Evolutionary conservation across 2,329 filamentous ascomycete genomes (phyloP).

Genomic region (Paecilomyces niveus): DNA sequence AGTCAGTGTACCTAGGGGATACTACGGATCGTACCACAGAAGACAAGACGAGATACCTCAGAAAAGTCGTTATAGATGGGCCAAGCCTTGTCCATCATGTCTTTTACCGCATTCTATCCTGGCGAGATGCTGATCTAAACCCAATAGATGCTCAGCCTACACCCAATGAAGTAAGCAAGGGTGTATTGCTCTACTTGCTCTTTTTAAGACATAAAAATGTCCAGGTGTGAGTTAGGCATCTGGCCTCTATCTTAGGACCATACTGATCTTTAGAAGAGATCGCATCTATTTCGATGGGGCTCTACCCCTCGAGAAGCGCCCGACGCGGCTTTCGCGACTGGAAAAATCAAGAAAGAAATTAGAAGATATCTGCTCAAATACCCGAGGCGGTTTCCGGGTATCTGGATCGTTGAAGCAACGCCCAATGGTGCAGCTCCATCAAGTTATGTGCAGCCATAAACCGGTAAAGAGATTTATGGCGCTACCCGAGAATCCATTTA

Average conservation of each 20-base stretch:
- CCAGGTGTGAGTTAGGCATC: conserved; percentile 49
- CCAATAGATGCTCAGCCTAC: conserved; percentile 50
- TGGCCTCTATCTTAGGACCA: conserved; percentile 8
- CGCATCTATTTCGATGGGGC: conserved; percentile 82
- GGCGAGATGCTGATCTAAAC: conserved; percentile 32
- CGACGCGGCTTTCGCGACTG: conserved; percentile 55
- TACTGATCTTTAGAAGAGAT: conserved; percentile 39
- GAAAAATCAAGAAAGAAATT: conserved; percentile 52
- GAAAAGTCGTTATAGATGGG: conserved; percentile 60
- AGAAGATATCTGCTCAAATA: conserved; percentile 39
- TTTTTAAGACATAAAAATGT: conserved; percentile 50
- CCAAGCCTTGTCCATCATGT: conserved; percentile 71
- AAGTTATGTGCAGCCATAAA: conserved; percentile 19
- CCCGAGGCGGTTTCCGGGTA: conserved; percentile 18
- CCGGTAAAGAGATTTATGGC: conserved; percentile 19
- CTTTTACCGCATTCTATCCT: conserved; percentile 49
- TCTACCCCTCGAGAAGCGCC: conserved; percentile 61
- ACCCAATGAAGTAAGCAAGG: conserved; percentile 56
- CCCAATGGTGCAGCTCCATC: conserved; percentile 9
- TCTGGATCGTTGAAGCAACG: background rate
- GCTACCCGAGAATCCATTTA: conserved; percentile 57
- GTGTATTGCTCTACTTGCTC: conserved; percentile 57
- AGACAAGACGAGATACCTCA: conserved; percentile 8
- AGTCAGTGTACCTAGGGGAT: conserved; percentile 16
- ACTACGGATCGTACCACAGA: background rate